A percentile compares a stretch with the other conserved stretches of the same genome.
These are phyloP conservation scores for Fusarium sp. DNA, from an alignment of 2,329 filamentous ascomycete species.

Conservation along the genomic window DNA sequence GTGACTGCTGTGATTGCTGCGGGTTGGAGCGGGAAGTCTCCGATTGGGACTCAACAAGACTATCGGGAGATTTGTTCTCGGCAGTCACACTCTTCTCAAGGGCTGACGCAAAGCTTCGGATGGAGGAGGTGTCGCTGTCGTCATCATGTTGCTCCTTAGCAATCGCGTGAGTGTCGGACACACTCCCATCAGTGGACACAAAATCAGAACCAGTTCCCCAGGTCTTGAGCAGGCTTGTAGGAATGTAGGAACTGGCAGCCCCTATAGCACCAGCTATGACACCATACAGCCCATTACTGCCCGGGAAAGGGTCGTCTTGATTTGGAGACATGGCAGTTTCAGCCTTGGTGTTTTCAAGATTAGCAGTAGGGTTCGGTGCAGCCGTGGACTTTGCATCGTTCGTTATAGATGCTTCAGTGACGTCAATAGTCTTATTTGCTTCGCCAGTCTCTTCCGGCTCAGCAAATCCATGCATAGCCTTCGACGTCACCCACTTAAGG, in stretches of 20 bases:
- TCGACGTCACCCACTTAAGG: slow-evolving; percentile 73
- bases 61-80: slow-evolving; percentile 43
- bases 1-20: slow-evolving; percentile 39
- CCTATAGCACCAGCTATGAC: slow-evolving; percentile 65
- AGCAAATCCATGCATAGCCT: slow-evolving; percentile 49
- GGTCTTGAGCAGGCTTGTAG: slow-evolving; percentile 48
- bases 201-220: slow-evolving; percentile 43
- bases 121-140: slow-evolving; percentile 57
- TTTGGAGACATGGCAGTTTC: slow-evolving; percentile 26
- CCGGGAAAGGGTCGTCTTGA: slow-evolving; percentile 48
- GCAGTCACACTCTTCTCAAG: slow-evolving; percentile 49
- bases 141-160: slow-evolving; percentile 41
- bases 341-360: slow-evolving; percentile 48
- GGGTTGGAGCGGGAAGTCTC: slow-evolving; percentile 51
- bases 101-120: slow-evolving; percentile 61
- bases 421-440: neutral
- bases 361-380: neutral
- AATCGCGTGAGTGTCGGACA: slow-evolving; percentile 34
- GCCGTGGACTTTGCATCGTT: slow-evolving; percentile 2
- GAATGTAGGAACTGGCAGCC: slow-evolving; percentile 59
- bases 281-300: slow-evolving; percentile 62
- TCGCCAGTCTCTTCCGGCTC: slow-evolving; percentile 28
- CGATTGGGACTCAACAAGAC: slow-evolving; percentile 45
- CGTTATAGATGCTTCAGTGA: neutral
- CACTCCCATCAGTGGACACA: slow-evolving; percentile 40